Conservation (phyloP, 2,329 filamentous ascomycete genomes). For the Diaporthe citriasiana region DNA sequence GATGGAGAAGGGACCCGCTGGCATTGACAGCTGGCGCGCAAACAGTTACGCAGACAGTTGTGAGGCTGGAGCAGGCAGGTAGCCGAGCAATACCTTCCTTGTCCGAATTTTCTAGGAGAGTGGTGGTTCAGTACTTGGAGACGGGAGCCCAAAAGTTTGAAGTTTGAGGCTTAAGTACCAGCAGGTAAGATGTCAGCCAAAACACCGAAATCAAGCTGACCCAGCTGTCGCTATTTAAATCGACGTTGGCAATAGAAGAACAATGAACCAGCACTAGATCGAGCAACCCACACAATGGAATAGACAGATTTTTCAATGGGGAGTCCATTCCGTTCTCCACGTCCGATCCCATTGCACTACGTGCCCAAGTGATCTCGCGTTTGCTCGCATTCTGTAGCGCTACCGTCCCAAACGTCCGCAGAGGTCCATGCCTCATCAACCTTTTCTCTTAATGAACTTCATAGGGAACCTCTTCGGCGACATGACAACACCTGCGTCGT, state of each 20-base stretch:
- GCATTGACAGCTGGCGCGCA: not conserved
- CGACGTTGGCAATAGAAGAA: not conserved
- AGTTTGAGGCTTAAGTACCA: not conserved
- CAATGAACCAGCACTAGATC: not conserved
- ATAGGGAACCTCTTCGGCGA: constrained; percentile 12
- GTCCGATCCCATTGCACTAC: not conserved
- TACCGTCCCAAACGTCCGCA: not conserved
- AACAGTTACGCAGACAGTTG: not conserved
- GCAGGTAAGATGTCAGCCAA: not conserved
- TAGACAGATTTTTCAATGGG: no score
- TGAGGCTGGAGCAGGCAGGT: constrained; percentile 5
- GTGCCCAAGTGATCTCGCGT: not conserved
- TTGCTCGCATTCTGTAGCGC: not conserved
- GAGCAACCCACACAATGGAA: not conserved
- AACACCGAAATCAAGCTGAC: not conserved
- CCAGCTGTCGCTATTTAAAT: not conserved
- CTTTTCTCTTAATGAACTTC: constrained; percentile 12
- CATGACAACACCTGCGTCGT: constrained; percentile 15
- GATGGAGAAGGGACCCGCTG: not conserved
- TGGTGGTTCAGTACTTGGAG: no score
- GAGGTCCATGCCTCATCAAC: not conserved
- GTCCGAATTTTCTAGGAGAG: no score
- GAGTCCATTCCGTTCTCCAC: not conserved
- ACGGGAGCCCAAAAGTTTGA: not conserved
- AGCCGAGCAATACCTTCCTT: constrained; percentile 16